Percentiles rank a stretch among this genome's conserved stretches.
These are phyloP conservation scores for Albatrellus ellisii DNA, from an alignment of 768 basidiomycete species.

Conservation along the genomic window DNA sequence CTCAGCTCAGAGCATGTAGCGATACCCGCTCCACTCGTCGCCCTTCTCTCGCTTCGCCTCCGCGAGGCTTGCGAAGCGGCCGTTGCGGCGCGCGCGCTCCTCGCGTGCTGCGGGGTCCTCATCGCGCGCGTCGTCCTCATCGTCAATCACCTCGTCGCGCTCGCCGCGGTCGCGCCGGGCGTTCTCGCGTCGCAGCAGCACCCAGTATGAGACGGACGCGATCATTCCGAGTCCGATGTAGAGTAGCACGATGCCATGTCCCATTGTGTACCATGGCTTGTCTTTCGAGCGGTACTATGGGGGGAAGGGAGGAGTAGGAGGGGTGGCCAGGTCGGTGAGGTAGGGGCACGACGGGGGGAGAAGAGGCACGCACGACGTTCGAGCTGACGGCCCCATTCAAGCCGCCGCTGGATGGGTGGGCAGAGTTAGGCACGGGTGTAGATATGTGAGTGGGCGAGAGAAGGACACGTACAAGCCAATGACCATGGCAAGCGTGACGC, in stretches of 20 bases:
- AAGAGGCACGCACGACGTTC: slow-evolving; percentile 44
- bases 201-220: slow-evolving; percentile 27
- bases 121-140: slow-evolving; percentile 22
- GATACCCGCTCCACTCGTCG: slow-evolving; percentile 65
- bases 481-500: slow-evolving; percentile 56
- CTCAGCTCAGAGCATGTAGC: slow-evolving; percentile 39
- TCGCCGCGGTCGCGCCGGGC: slow-evolving; percentile 53
- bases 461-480: slow-evolving; percentile 43
- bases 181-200: slow-evolving; percentile 45
- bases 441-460: neutral
- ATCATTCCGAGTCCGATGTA: slow-evolving; percentile 57
- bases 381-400: slow-evolving; percentile 68
- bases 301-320: no score
- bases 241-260: slow-evolving; percentile 53
- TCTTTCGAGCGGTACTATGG: slow-evolving; percentile 48
- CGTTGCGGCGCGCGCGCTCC: slow-evolving; percentile 33
- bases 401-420: slow-evolving; percentile 38
- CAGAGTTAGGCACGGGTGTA: neutral
- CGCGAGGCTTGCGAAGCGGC: slow-evolving; percentile 39
- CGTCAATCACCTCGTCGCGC: slow-evolving; percentile 55
- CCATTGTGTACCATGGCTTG: slow-evolving; percentile 54
- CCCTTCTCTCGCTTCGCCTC: slow-evolving; percentile 62
- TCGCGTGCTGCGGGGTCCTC: slow-evolving; percentile 12
- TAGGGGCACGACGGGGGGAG: neutral
- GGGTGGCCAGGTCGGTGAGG: neutral